These are phyloP conservation scores for Didymella lethalis DNA, from an alignment of 2,329 filamentous ascomycete species.

Conservation along the genomic window DNA sequence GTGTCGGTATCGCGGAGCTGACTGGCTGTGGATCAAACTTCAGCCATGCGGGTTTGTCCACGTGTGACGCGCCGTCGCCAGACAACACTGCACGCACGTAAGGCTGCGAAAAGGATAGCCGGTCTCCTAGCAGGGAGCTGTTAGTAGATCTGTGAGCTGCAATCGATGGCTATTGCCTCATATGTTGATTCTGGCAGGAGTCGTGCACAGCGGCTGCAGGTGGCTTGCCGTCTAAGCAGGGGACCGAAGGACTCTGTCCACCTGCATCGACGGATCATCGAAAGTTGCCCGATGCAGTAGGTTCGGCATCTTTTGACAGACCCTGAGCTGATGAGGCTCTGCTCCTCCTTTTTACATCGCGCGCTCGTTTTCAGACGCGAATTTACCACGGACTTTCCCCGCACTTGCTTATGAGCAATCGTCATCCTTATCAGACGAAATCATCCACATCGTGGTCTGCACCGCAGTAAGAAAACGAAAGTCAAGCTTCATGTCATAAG, in stretches of 20 bases:
- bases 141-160: slow-evolving; percentile 22
- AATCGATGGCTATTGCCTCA: slow-evolving; percentile 17
- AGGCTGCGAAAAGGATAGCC: slow-evolving; percentile 16
- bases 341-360: background rate
- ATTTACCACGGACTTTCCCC: no score
- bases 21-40: slow-evolving; percentile 8
- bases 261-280: slow-evolving; percentile 3
- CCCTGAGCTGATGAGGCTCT: background rate
- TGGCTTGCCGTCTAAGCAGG: slow-evolving; percentile 13
- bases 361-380: no score
- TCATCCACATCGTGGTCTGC: no score
- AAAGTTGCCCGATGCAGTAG: slow-evolving; percentile 7
- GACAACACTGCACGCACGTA: slow-evolving; percentile 6
- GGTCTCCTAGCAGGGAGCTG: slow-evolving; percentile 5
- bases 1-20: slow-evolving; percentile 10
- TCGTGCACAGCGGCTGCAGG: slow-evolving; percentile 13
- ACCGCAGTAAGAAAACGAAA: no score
- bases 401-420: no score
- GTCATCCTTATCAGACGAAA: no score
- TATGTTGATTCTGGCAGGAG: slow-evolving; percentile 21
- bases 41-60: slow-evolving; percentile 19
- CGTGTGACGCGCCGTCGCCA: slow-evolving; percentile 11
- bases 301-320: background rate
- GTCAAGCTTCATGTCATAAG: no score
- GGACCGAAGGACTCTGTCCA: background rate